Percentiles rank a stretch among this genome's conserved stretches.
Evolutionary conservation across 2,329 filamentous ascomycete genomes (phyloP).

Genomic region (Colletotrichum siamense): DNA sequence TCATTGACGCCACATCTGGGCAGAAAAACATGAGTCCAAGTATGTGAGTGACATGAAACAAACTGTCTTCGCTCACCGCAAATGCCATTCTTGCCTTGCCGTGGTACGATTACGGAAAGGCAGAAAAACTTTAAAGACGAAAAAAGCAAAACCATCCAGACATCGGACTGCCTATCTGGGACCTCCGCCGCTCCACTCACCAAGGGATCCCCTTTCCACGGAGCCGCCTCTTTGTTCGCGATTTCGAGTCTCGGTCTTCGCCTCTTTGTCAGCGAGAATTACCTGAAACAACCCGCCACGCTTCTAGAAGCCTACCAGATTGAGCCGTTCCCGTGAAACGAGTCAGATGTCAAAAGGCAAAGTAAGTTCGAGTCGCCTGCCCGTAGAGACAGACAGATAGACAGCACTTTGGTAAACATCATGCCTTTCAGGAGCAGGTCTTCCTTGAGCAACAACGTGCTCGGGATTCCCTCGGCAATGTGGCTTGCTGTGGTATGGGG

Average conservation of each 20-base stretch:
- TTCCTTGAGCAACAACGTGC: not conserved
- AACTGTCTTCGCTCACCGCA: not conserved
- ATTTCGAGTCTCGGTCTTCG: not conserved
- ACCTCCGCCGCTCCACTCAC: not conserved
- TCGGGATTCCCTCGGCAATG: slow-evolving; percentile 12
- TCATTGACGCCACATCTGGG: not conserved
- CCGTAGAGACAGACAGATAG: not conserved
- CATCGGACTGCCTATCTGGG: not conserved
- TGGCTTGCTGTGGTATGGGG: not conserved
- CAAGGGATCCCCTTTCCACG: not conserved
- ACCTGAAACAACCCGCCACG: not conserved
- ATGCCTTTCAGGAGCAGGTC: not conserved
- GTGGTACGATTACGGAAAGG: not conserved
- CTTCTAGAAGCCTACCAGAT: slow-evolving; percentile 18
- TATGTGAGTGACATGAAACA: slow-evolving; percentile 14
- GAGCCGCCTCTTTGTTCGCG: not conserved
- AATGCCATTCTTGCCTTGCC: not conserved
- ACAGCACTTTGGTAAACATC: not conserved
- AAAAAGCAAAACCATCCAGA: not conserved
- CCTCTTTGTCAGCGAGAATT: not conserved
- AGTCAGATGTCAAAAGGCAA: not conserved
- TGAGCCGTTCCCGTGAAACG: slow-evolving; percentile 1
- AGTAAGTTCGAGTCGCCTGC: not conserved
- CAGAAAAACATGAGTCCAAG: not conserved
- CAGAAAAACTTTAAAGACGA: not conserved